These are phyloP conservation scores for Ceratobasidium sp. DNA, from an alignment of 1,284 basidiomycete genomes.

Conservation along the genomic window DNA sequence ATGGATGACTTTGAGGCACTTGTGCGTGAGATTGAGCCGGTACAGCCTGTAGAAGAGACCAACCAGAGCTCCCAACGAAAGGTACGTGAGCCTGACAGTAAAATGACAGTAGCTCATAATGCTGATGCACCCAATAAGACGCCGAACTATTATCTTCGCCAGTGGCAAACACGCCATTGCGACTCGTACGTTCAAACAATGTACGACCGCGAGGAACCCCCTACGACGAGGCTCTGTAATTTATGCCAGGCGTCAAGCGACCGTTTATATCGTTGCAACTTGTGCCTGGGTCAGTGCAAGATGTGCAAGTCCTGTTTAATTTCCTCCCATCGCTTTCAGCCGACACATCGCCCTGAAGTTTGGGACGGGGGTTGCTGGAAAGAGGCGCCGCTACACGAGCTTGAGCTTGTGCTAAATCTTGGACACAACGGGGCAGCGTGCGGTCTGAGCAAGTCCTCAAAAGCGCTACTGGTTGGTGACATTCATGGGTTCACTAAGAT, in stretches of 20 bases:
- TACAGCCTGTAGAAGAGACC: neutral
- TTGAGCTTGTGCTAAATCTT: slow-evolving; percentile 7
- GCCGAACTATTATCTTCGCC: neutral
- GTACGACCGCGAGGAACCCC: neutral
- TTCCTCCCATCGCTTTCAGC: neutral
- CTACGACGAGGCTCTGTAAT: neutral
- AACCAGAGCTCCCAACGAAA: neutral
- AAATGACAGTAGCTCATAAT: no score
- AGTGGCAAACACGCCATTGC: neutral
- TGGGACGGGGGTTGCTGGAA: neutral
- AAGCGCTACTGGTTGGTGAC: neutral
- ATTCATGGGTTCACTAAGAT: neutral
- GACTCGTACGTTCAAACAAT: neutral
- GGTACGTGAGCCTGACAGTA: neutral
- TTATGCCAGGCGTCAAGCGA: neutral
- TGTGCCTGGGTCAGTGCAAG: neutral
- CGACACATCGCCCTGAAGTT: neutral
- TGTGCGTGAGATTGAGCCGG: neutral
- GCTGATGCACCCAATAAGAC: neutral
- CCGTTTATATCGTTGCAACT: neutral
- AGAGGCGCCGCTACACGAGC: neutral
- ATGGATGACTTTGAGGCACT: neutral
- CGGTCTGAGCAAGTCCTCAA: neutral
- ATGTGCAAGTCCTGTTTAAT: neutral
- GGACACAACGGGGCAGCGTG: slow-evolving; percentile 1